A percentile compares a stretch with the other conserved stretches of the same genome.
phyloP scores from a whole-genome alignment of 768 basidiomycete genomes.

The Phaffia tasmanica region DNA sequence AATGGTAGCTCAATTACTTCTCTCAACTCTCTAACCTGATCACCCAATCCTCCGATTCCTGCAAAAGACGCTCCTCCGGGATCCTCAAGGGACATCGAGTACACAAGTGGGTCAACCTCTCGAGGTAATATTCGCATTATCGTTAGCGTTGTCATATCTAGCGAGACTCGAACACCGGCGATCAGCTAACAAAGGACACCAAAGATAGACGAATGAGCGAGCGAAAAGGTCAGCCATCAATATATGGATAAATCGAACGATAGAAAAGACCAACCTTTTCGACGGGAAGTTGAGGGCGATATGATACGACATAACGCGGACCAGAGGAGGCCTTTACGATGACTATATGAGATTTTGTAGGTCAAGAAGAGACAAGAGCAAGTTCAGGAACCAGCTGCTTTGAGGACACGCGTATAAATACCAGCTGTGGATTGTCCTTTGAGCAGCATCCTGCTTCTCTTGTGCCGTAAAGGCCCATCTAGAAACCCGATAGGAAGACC shows the following conservation, averaged over 20 bases:
- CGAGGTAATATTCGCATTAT: conserved; percentile 97
- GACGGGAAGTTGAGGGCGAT: conserved; percentile 81
- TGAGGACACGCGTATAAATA: neutral
- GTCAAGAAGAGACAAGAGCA: neutral
- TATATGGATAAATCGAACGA: neutral
- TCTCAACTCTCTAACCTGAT: conserved; percentile 91
- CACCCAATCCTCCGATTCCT: conserved; percentile 87
- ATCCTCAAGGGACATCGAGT: conserved; percentile 99
- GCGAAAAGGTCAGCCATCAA: neutral
- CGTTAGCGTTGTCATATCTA: conserved; percentile 98
- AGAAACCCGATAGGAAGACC: neutral
- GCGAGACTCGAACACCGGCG: conserved; percentile 82
- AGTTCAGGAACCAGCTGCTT: neutral
- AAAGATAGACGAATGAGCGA: conserved; percentile 13
- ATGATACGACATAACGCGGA: conserved; percentile 96
- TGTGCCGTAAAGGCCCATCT: neutral
- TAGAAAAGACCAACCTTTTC: conserved; percentile 37
- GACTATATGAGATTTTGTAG: conserved; percentile 42
- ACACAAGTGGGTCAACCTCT: conserved; percentile 94
- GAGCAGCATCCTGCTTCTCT: too few species aligned
- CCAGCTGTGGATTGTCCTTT: too few species aligned
- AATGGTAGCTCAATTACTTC: conserved; percentile 96
- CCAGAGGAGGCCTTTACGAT: conserved; percentile 98
- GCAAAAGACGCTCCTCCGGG: conserved; percentile 92
- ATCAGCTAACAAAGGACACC: conserved; percentile 55